Evolutionary conservation across 768 basidiomycete genomes (phyloP).

Genomic region (Cyclocybe cylindracea): DNA sequence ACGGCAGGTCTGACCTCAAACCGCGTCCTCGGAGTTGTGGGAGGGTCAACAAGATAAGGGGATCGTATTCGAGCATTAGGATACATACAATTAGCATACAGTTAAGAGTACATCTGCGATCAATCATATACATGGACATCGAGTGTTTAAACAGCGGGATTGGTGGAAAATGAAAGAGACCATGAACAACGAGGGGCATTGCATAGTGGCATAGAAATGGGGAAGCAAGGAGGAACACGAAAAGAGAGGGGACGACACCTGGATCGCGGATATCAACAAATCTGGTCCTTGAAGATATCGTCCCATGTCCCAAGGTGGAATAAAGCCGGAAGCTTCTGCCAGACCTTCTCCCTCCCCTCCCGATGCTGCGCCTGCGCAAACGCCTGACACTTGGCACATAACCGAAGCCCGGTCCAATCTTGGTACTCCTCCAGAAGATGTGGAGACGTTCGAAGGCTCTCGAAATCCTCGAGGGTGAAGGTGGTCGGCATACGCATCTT

Average conservation of each 20-base stretch:
- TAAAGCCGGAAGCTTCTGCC: conserved; percentile 35
- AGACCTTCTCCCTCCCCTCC: conserved; percentile 36
- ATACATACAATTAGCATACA: too few relatives aligned
- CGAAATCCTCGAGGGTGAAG: conserved; percentile 29
- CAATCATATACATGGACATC: too few relatives aligned
- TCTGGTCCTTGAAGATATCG: conserved; percentile 35
- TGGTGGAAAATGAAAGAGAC: too few relatives aligned
- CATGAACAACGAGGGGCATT: too few relatives aligned
- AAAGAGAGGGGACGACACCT: background rate
- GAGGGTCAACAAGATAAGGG: too few relatives aligned
- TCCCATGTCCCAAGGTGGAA: conserved; percentile 42
- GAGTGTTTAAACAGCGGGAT: too few relatives aligned
- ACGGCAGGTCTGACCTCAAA: too few relatives aligned
- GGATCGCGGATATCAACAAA: conserved; percentile 18
- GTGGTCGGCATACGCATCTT: conserved; percentile 21
- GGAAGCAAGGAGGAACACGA: too few relatives aligned
- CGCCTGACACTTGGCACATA: conserved; percentile 33
- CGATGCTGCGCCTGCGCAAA: conserved; percentile 30
- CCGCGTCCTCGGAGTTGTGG: too few relatives aligned
- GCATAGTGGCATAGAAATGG: too few relatives aligned
- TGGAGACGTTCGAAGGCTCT: conserved; percentile 33
- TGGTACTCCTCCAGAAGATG: conserved; percentile 40
- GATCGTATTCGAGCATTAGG: too few relatives aligned
- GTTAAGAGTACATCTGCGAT: too few relatives aligned
- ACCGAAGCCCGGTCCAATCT: conserved; percentile 30